phyloP scores from a whole-genome alignment of 176 grass and related monocot genomes.

The Bonia amplexicaulis region DNA sequence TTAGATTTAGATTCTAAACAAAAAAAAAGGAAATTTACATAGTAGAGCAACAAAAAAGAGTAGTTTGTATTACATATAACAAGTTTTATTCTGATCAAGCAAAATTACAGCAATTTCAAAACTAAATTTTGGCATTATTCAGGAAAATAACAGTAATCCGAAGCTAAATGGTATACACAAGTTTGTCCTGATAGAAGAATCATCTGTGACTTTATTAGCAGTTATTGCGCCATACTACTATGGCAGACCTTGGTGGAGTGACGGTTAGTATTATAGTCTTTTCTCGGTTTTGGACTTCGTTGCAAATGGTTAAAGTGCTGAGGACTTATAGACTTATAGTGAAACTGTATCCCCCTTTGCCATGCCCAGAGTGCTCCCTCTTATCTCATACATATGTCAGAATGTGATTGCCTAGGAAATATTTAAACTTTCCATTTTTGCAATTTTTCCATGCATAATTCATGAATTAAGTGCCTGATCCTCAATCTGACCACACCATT shows the following conservation, averaged over 20 bases:
- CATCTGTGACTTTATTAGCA: background rate
- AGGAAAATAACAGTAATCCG: background rate
- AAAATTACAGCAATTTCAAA: background rate
- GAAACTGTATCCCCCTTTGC: background rate
- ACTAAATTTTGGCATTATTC: slow-evolving; percentile 4
- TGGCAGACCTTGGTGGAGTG: background rate
- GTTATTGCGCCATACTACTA: background rate
- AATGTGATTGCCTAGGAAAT: background rate
- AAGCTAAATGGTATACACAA: background rate
- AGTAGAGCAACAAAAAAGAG: background rate
- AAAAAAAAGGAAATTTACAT: background rate
- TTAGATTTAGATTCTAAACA: slow-evolving; percentile 44
- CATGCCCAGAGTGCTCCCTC: background rate
- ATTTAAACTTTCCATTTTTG: background rate
- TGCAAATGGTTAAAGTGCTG: background rate
- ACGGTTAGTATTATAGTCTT: background rate
- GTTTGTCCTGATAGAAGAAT: background rate
- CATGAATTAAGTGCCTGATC: background rate
- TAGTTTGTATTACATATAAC: background rate
- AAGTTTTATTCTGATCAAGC: slow-evolving; percentile 6
- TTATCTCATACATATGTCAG: background rate
- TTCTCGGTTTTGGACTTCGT: background rate
- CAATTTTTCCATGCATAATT: background rate
- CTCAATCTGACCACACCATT: background rate
- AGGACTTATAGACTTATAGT: background rate